Evolutionary conservation across 1,284 basidiomycete species (phyloP).

Genomic region (Heliocybe sulcata): DNA sequence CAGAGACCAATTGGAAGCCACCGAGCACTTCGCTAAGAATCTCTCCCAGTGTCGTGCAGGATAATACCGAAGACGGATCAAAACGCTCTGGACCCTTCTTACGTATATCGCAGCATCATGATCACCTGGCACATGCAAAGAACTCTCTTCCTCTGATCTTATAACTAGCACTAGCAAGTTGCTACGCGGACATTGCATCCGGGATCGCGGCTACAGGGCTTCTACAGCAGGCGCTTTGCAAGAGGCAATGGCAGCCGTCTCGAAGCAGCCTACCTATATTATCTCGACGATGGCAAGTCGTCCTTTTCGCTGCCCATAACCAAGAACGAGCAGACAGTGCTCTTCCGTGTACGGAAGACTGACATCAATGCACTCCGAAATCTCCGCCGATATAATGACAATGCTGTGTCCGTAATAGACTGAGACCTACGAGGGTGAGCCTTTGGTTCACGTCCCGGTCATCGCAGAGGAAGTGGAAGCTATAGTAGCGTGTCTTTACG

Average conservation of each 20-base stretch:
- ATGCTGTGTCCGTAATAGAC: not conserved
- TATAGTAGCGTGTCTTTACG: not conserved
- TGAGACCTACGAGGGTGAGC: constrained; percentile 1
- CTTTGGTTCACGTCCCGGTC: not conserved
- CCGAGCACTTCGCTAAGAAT: too few relatives aligned
- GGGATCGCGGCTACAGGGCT: too few relatives aligned
- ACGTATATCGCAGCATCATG: too few relatives aligned
- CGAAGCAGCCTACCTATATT: not conserved
- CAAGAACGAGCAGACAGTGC: not conserved
- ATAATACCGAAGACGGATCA: too few relatives aligned
- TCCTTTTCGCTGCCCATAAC: not conserved
- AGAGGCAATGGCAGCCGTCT: not conserved
- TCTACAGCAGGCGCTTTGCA: not conserved
- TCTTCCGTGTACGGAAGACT: constrained; percentile 3
- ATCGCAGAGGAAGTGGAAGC: not conserved
- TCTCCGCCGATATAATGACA: constrained; percentile 1
- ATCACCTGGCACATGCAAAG: too few relatives aligned
- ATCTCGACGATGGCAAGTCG: constrained; percentile 2
- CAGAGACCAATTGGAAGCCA: too few relatives aligned
- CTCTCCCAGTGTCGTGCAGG: too few relatives aligned
- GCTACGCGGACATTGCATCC: too few relatives aligned
- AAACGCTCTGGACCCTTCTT: too few relatives aligned
- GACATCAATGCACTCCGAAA: not conserved
- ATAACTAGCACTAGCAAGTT: too few relatives aligned
- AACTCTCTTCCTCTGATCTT: too few relatives aligned